phyloP scores from a whole-genome alignment of 805 yeast species.

The Cyberlindnera galapagoensis region DNA sequence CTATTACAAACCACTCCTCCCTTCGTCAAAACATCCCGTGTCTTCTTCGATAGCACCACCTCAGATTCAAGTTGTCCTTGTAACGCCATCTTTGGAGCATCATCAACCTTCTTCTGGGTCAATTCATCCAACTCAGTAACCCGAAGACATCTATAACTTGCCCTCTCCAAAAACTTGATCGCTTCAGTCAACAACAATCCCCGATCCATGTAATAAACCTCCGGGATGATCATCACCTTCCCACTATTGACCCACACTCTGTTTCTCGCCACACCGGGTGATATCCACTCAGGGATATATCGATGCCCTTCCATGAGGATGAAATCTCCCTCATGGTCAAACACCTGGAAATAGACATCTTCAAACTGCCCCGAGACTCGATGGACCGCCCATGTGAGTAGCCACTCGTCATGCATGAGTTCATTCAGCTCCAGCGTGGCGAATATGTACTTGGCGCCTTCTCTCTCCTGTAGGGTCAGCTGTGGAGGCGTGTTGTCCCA shows the following conservation, averaged over 20 bases:
- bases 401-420: constrained; percentile 36
- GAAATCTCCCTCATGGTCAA: constrained; percentile 54
- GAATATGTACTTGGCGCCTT: constrained; percentile 17
- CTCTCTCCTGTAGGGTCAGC: constrained; percentile 2
- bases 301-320: constrained; percentile 45
- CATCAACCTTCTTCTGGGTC: constrained; percentile 13
- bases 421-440: constrained; percentile 41
- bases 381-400: constrained; percentile 35
- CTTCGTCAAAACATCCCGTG: constrained; percentile 17
- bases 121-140: constrained; percentile 18
- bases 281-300: constrained; percentile 39
- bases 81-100: constrained; percentile 27
- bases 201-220: constrained; percentile 26
- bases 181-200: constrained; percentile 35
- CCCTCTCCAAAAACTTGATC: constrained; percentile 31
- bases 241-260: constrained; percentile 48
- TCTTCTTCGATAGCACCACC: constrained; percentile 11
- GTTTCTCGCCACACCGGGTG: constrained; percentile 40
- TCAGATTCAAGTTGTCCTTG: constrained; percentile 16
- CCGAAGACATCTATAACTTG: constrained; percentile 30
- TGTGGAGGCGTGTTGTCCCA: constrained; percentile 31
- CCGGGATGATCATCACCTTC: constrained; percentile 34
- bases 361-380: constrained; percentile 28
- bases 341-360: constrained; percentile 37
- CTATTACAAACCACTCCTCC: constrained; percentile 6